Percentiles rank a stretch among this genome's conserved stretches.
phyloP scores from a whole-genome alignment of 1,139 yeast genomes.

The Waltiozyma sp. region DNA sequence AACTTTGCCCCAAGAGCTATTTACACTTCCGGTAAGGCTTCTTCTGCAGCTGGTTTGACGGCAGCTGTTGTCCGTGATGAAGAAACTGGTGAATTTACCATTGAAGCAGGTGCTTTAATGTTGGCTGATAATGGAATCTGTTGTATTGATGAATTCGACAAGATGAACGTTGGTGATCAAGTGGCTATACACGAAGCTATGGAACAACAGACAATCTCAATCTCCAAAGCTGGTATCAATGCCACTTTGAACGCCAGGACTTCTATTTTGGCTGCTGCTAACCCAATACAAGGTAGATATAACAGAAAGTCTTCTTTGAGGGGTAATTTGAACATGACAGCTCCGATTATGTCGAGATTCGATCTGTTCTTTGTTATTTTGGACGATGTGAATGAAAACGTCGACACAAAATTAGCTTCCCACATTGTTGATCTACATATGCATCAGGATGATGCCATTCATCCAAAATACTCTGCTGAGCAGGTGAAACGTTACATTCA shows the following conservation, averaged over 20 bases:
- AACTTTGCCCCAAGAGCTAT: slow-evolving; percentile 90
- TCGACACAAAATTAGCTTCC: slow-evolving; percentile 81
- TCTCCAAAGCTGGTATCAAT: slow-evolving; percentile 97
- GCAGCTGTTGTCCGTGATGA: slow-evolving; percentile 98
- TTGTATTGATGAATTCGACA: slow-evolving; percentile 97
- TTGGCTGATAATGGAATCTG: slow-evolving; percentile 97
- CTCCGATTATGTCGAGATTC: slow-evolving; percentile 97
- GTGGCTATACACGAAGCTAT: slow-evolving; percentile 99
- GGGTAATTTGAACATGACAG: slow-evolving; percentile 92
- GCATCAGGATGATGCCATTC: slow-evolving; percentile 81
- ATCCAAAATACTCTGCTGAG: slow-evolving; percentile 84
- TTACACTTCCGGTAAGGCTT: slow-evolving; percentile 96
- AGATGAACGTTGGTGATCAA: slow-evolving; percentile 92
- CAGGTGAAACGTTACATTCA: slow-evolving; percentile 81
- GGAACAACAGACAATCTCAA: slow-evolving; percentile 98
- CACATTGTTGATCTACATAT: slow-evolving; percentile 92
- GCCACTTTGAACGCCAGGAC: slow-evolving; percentile 96
- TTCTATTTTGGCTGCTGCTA: slow-evolving; percentile 93
- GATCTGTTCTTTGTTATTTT: slow-evolving; percentile 89
- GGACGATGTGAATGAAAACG: slow-evolving; percentile 88
- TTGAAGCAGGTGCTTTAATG: slow-evolving; percentile 99
- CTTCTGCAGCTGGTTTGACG: slow-evolving; percentile 97
- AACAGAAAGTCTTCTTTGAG: slow-evolving; percentile 77
- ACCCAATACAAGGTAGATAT: slow-evolving; percentile 92
- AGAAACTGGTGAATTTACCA: slow-evolving; percentile 94